phyloP scores from a whole-genome alignment of 192 early-diverging fungal species.

The Coemansia sp. region DNA sequence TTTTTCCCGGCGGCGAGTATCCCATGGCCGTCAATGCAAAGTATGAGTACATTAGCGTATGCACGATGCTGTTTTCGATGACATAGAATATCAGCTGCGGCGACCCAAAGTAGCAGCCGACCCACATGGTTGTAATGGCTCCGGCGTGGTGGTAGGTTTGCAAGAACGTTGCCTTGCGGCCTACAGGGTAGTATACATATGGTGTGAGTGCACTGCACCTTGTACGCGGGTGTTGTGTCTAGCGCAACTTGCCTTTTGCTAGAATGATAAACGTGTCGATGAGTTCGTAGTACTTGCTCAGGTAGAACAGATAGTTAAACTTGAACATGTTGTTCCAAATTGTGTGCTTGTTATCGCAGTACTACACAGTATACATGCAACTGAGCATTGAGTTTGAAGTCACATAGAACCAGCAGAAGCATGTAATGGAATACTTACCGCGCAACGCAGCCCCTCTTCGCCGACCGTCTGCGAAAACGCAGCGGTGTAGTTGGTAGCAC shows the following conservation, averaged over 20 bases:
- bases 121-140: conserved; percentile 87
- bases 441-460: conserved; percentile 56
- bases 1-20: conserved; percentile 72
- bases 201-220: neutral
- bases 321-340: conserved; percentile 75
- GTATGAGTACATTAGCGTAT: conserved; percentile 84
- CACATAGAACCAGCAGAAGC: neutral
- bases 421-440: conserved; percentile 48
- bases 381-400: too few relatives aligned
- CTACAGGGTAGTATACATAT: conserved; percentile 18
- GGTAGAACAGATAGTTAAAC: conserved; percentile 82
- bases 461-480: conserved; percentile 58
- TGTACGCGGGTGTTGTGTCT: too few relatives aligned
- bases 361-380: conserved; percentile 29
- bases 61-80: conserved; percentile 75
- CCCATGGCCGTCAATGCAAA: conserved; percentile 74
- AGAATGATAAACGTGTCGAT: conserved; percentile 85
- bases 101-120: conserved; percentile 72
- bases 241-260: conserved; percentile 56
- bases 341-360: conserved; percentile 62
- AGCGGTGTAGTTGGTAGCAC: conserved; percentile 63
- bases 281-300: conserved; percentile 85
- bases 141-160: conserved; percentile 89
- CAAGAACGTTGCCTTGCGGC: conserved; percentile 66
- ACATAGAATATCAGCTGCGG: conserved; percentile 83